Conservation (phyloP, 2,329 filamentous ascomycete genomes). For the Hymenoscyphus linearis region DNA sequence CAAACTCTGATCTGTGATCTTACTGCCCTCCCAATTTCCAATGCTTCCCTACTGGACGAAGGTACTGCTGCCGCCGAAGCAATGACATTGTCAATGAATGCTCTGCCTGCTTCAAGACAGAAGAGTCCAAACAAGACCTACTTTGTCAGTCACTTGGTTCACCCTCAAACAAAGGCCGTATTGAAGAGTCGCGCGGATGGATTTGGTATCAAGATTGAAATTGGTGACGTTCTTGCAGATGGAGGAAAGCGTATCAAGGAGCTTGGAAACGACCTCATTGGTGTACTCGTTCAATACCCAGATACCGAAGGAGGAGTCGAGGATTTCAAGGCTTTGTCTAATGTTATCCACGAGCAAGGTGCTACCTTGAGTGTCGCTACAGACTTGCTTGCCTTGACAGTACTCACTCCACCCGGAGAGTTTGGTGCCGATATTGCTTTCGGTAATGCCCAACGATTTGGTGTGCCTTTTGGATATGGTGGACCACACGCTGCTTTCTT, state of each 20-base stretch:
- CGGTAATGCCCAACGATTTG: conserved; percentile 85
- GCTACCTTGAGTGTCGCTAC: conserved; percentile 83
- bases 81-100: conserved; percentile 86
- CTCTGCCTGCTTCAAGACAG: conserved; percentile 63
- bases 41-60: conserved; percentile 88
- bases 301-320: conserved; percentile 78
- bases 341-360: conserved; percentile 70
- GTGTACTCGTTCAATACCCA: conserved; percentile 91
- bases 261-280: conserved; percentile 75
- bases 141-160: conserved; percentile 75
- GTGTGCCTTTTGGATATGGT: conserved; percentile 86
- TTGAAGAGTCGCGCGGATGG: conserved; percentile 80
- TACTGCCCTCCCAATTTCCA: conserved; percentile 80
- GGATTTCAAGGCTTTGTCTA: conserved; percentile 69
- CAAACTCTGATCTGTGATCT: conserved; percentile 89
- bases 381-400: conserved; percentile 79
- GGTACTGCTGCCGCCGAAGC: conserved; percentile 90
- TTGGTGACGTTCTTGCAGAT: conserved; percentile 65
- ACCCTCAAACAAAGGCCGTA: conserved; percentile 81
- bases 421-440: conserved; percentile 95
- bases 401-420: conserved; percentile 84
- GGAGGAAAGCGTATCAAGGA: conserved; percentile 62
- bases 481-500: conserved; percentile 98
- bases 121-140: conserved; percentile 75
- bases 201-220: conserved; percentile 77